phyloP scores from a whole-genome alignment of 306 rosid species.

The Cyclanthera cordifolia region DNA sequence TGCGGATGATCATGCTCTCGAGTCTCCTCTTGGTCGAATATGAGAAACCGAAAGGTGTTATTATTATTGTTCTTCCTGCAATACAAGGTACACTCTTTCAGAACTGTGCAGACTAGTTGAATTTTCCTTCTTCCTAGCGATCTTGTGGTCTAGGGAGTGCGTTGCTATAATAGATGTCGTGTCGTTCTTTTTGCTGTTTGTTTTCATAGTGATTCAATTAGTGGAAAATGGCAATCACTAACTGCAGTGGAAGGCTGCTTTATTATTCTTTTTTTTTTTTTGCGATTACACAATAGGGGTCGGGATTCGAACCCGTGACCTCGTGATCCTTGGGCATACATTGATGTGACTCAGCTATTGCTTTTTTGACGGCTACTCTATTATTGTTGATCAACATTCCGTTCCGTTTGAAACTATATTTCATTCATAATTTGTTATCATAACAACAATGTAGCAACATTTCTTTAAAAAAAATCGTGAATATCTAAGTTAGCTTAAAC shows the following conservation, averaged over 20 bases:
- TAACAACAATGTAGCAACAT: background rate
- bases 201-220: background rate
- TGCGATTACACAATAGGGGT: no score
- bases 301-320: no score
- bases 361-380: no score
- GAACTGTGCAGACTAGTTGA: background rate
- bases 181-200: background rate
- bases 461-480: no score
- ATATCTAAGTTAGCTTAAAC: no score
- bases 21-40: conserved; percentile 74
- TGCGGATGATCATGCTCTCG: conserved; percentile 66
- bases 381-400: background rate
- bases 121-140: background rate
- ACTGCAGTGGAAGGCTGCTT: no score
- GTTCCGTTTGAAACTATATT: background rate
- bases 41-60: conserved; percentile 17
- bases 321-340: no score
- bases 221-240: background rate
- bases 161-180: background rate
- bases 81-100: conserved; percentile 6
- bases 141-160: background rate
- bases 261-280: no score
- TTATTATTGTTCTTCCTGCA: background rate
- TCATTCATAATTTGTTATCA: background rate
- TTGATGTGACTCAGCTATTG: no score